Base-by-base conservation (phyloP, 768 basidiomycete genomes). In the Leccinum arenicola region DNA sequence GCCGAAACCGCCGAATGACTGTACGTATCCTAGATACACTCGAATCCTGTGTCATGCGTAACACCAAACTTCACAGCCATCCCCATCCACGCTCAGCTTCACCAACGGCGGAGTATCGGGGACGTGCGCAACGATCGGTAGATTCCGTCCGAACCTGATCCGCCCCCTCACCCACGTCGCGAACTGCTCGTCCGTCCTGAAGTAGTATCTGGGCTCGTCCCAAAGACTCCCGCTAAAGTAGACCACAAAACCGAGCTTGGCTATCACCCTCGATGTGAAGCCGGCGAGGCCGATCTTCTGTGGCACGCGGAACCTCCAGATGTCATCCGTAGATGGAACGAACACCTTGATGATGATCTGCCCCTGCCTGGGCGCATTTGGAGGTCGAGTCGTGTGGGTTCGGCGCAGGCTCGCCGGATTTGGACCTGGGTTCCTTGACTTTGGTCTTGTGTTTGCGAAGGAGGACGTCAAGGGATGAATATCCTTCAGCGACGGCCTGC, bases 331-430 rank as follows among this genome's bases (percentile, higher is more conserved):
- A 38, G 69, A 66, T 36, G 75, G 75, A 9, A 77, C 75, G 48
- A 73, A 72, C 12, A 78, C 74, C 62, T 78, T 78, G 67, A 78
- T 64, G 56, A 75, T 40, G 52, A 78, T 78, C 61, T 63, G 66
- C 4, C 73, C 75, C 27, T 72, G 61, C 31, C 64, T 64, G 31
- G 77, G 68, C 21, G 68, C 67, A 77, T 52, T 62, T 66, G 5
- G 55, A 50, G 12, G 23, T 57, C 29, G 52, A 25, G 15, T 61
- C 55, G 29, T 52, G 45, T 19, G 25, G 17, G 17, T 58, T 57
- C 15, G 25, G 17, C 15, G 19, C 3, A 29, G 12, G 52, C 10
- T 43, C 50, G 3, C 33, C 5, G 38, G 49, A 25, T 38, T 38
- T 29, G 23, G 10, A 45, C 33, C 55, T 36, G 36, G 9, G n/a